Base-by-base conservation (phyloP, 108 stramenopile species). In the Poteriospumella lacustris region DNA sequence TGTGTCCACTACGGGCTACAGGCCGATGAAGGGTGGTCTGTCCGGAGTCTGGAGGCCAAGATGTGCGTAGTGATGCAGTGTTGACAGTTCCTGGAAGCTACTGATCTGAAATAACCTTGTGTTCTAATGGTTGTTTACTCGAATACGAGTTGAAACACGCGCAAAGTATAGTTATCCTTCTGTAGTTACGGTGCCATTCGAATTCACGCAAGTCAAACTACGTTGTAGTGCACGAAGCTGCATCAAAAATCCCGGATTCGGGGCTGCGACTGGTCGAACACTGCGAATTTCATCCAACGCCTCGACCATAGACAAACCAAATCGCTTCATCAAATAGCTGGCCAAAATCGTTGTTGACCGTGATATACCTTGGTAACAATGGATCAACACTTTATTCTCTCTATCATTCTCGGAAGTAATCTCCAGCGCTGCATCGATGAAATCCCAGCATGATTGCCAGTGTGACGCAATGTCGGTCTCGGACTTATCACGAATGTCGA, bases 321-420 rank as follows among this genome's bases (percentile, higher is more conserved):
- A 24, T 31, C 31, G 31, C 24, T 12, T 12, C 29, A 64, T 64
- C 12, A 64, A 5, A 33, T 64, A 64, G 36, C 33, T 34, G 36
- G 33, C 28, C 5, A 3, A 31, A 24, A 64, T 34, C 24, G 60
- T 34, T 12, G 31, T 34, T 34, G 33, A 31, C 5, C 60, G 15
- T 64, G 60, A 64, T 64, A 5, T 3, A 34, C 60, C 60, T 24
- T 64, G 60, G 36, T 64, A 64, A 24, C 60, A 64, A 24, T 64
- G 60, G 33, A 64, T 34, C 9, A 64, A 33, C 31, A 64, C 31
- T 33, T 64, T 64, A 64, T 34, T 34, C 28, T 64, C 31, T 52
- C 9, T 52, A 9, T 26, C 5, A 31, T 9, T 19, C 3, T 5
- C 31, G 9, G 31, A 5, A 64, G 60, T 64, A 64, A 5, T n/a